A percentile compares a stretch with the other conserved stretches of the same genome.
These are phyloP conservation scores for Pythium biforme DNA, from an alignment of 352 stramenopile species.

Conservation along the genomic window DNA sequence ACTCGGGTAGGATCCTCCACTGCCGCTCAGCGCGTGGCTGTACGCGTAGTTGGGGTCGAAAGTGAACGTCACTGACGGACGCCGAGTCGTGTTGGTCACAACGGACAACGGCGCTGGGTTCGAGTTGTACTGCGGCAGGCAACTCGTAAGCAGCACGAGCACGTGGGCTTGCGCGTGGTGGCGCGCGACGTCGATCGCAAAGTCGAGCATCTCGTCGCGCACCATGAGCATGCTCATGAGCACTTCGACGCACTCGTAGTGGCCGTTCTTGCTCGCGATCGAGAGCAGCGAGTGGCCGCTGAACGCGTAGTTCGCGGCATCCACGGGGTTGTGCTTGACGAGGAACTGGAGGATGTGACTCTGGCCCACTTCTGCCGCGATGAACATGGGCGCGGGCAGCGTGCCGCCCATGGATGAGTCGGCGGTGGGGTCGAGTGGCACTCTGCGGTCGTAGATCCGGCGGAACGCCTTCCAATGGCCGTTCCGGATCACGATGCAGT, in stretches of 20 bases:
- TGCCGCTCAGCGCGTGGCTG: neutral
- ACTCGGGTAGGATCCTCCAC: neutral
- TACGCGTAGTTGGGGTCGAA: slow-evolving; percentile 1
- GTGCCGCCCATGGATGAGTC: slow-evolving; percentile 29
- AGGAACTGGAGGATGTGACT: slow-evolving; percentile 53
- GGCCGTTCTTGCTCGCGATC: slow-evolving; percentile 57
- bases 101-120: neutral
- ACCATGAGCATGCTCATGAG: slow-evolving; percentile 40
- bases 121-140: slow-evolving; percentile 44
- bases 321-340: slow-evolving; percentile 29
- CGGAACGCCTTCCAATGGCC: slow-evolving; percentile 66
- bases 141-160: slow-evolving; percentile 69
- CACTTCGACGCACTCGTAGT: slow-evolving; percentile 69
- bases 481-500: slow-evolving; percentile 60
- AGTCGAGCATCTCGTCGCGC: slow-evolving; percentile 35
- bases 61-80: slow-evolving; percentile 4
- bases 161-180: slow-evolving; percentile 61
- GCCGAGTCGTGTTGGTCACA: neutral
- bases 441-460: slow-evolving; percentile 41
- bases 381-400: slow-evolving; percentile 54
- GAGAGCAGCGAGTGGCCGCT: slow-evolving; percentile 62
- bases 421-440: slow-evolving; percentile 27
- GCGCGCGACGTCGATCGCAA: slow-evolving; percentile 49
- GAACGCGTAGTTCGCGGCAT: slow-evolving; percentile 52
- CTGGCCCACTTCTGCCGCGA: slow-evolving; percentile 55